phyloP scores from a whole-genome alignment of 2,329 filamentous ascomycete genomes.

The Epichloe festucae region DNA sequence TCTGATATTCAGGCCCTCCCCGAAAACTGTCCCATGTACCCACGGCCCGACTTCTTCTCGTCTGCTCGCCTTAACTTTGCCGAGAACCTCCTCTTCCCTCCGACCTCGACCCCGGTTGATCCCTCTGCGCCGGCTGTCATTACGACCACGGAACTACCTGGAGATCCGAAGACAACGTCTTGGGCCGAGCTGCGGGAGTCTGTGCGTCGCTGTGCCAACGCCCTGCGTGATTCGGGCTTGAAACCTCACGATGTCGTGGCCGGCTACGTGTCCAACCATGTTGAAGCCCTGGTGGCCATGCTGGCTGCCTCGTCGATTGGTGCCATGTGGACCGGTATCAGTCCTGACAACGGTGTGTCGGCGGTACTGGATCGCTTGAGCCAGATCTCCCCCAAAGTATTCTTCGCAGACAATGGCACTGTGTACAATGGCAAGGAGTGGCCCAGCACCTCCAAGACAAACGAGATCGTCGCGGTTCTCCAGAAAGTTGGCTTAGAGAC shows the following conservation, averaged over 20 bases:
- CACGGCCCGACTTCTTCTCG: constrained; percentile 74
- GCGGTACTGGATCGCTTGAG: constrained; percentile 77
- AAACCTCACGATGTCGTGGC: constrained; percentile 42
- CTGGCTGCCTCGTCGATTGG: constrained; percentile 71
- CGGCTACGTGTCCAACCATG: constrained; percentile 79
- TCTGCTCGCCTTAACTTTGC: constrained; percentile 79
- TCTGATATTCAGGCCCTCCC: constrained; percentile 47
- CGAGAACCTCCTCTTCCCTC: constrained; percentile 82
- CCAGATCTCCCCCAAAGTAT: constrained; percentile 75
- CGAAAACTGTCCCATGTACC: constrained; percentile 59
- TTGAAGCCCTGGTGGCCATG: constrained; percentile 77
- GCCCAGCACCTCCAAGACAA: constrained; percentile 64
- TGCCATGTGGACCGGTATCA: constrained; percentile 86
- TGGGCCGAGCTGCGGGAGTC: constrained; percentile 72
- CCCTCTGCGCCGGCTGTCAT: constrained; percentile 58
- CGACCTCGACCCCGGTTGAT: constrained; percentile 25
- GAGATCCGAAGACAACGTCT: constrained; percentile 42
- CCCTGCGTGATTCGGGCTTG: constrained; percentile 55
- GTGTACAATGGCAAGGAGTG: constrained; percentile 88
- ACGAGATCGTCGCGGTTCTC: constrained; percentile 59
- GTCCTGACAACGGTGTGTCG: constrained; percentile 81
- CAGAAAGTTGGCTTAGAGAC: constrained; percentile 45
- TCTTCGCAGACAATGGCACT: constrained; percentile 80
- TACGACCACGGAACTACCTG: constrained; percentile 61
- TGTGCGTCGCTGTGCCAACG: constrained; percentile 60